Evolutionary conservation across 106 monocot species (phyloP), one percentile per base, ranked within the genome.

Genomic region (Cymbidium sinense): DNA sequence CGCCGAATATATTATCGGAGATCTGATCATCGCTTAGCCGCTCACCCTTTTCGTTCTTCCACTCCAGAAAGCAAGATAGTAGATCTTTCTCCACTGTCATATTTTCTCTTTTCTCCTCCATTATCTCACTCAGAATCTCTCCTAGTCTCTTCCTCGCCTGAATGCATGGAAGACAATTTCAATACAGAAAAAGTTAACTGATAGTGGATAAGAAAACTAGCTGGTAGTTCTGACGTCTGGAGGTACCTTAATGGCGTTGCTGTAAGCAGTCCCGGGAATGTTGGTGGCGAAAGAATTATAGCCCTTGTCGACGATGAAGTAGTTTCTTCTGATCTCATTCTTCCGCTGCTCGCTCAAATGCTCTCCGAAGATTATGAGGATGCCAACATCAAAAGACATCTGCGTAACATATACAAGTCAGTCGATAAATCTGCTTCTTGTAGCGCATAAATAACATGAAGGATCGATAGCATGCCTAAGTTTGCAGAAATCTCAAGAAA

Each of bases 1-100:
- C 86, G 12, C 95, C 95, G 50, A 90, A 90, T 75, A 95, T 79
- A 77, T 95, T 95, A 81, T 95, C 95, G 30, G 90, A 84, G 47
- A 95, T 91, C 79, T 95, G 95, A 17, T 93, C 82, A 50, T 90
- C 93, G 23, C 34, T 86, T 37, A 95, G 82, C 15, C 55, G 25
- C 20, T 73, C 79, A 2, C 80, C 79, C 17, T 79, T 70, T 7
- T 80, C 86, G 44, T 83, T 80, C 67, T 39, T 78, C 15, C 80
- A 75, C 20, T 78, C 82, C 83, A 93, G 81, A 64, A 95, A 87
- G 34, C 75, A 71, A 27, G 82, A 87, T 33, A 95, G 76, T 21
- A 95, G 75, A 67, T 93, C 87, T 25, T 85, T 70, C 75, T 81
- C 77, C 30, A 25, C 18, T 21, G 12, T 79, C 34, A 18, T 18